These are phyloP conservation scores for Leccinellum luteum DNA, from an alignment of 768 basidiomycete species.

Conservation along the genomic window DNA sequence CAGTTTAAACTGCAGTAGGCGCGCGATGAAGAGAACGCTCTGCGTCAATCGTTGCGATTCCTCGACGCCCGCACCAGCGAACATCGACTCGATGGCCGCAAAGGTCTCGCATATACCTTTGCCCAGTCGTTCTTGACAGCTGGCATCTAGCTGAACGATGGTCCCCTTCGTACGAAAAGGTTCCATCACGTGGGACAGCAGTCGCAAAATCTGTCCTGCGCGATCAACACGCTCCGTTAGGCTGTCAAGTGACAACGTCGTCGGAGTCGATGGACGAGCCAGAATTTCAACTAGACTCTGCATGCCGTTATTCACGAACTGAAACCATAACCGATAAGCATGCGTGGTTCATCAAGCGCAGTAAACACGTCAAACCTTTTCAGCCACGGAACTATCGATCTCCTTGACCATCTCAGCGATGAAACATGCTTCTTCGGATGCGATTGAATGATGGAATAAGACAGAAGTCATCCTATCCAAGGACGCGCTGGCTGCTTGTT, in stretches of 20 bases:
- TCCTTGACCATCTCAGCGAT: conserved; percentile 80
- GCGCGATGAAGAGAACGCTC: conserved; percentile 54
- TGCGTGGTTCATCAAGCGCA: neutral
- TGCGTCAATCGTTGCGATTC: conserved; percentile 34
- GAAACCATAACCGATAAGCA: neutral
- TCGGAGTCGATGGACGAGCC: conserved; percentile 27
- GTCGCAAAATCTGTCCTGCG: conserved; percentile 65
- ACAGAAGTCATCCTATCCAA: conserved; percentile 65
- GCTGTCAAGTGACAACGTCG: conserved; percentile 23
- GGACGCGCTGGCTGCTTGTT: conserved; percentile 53
- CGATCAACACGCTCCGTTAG: conserved; percentile 45
- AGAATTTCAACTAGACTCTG: conserved; percentile 61
- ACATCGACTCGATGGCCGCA: conserved; percentile 36
- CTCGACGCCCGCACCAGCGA: conserved; percentile 25
- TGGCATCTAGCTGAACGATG: conserved; percentile 46
- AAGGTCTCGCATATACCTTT: conserved; percentile 48
- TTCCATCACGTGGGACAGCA: conserved; percentile 65
- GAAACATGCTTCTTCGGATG: conserved; percentile 77
- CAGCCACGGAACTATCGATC: conserved; percentile 61
- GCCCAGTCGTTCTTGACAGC: conserved; percentile 55
- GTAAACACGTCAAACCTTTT: conserved; percentile 46
- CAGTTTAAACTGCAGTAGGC: conserved; percentile 71
- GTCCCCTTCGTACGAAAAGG: conserved; percentile 54
- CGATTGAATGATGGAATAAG: conserved; percentile 71
- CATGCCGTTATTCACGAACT: conserved; percentile 79